Conservation (phyloP, 176 grass and related monocot genomes). For the Paspalum vaginatum region DNA sequence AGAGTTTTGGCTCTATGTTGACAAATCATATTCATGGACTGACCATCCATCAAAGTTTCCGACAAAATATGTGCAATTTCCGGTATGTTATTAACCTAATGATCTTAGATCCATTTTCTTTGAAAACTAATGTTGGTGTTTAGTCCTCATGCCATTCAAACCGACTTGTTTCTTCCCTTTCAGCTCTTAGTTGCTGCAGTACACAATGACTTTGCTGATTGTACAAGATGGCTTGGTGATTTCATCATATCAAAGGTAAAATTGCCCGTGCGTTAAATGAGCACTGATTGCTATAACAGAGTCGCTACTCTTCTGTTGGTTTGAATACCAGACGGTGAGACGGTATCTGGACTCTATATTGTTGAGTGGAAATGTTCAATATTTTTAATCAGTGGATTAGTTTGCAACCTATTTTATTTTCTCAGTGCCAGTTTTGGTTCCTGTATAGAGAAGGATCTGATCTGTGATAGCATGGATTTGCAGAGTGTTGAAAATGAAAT, state of each 20-base stretch:
- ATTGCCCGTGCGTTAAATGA: conserved; percentile 21
- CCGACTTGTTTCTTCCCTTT: conserved; percentile 17
- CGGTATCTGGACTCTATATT: too few relatives aligned
- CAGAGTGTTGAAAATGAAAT: conserved; percentile 94
- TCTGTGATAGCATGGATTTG: conserved; percentile 34
- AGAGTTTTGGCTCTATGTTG: conserved; percentile 91
- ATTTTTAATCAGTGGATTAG: conserved; percentile 1
- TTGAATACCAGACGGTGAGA: background rate
- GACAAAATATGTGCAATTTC: conserved; percentile 87
- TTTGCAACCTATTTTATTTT: background rate
- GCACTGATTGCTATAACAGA: background rate
- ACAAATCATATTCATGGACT: conserved; percentile 92
- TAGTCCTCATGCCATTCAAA: conserved; percentile 8
- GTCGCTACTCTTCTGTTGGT: background rate
- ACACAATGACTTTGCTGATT: conserved; percentile 85
- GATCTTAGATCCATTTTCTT: conserved; percentile 14
- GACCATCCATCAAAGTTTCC: conserved; percentile 88
- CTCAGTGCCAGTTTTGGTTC: background rate
- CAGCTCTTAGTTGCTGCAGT: conserved; percentile 70
- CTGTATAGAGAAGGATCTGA: conserved; percentile 31
- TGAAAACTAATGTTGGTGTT: conserved; percentile 5
- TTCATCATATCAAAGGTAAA: conserved; percentile 87
- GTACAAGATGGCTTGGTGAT: conserved; percentile 91
- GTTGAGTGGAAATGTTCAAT: background rate
- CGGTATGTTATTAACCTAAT: conserved; percentile 46